Evolutionary conservation across 176 grass and related monocot species (phyloP).

Genomic region (Oryza officinalis): DNA sequence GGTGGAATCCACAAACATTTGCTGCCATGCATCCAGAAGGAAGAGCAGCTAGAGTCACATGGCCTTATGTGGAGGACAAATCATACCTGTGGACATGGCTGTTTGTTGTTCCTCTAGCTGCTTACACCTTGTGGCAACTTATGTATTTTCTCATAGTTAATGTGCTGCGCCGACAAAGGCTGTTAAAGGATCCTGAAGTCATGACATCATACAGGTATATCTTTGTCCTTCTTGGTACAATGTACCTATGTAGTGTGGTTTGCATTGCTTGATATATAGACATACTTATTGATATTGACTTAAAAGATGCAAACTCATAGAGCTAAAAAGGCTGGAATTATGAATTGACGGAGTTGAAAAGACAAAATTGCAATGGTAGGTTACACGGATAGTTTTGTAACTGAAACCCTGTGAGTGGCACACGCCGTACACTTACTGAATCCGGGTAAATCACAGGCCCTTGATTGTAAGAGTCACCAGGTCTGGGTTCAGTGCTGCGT

Average conservation of each 20-base stretch:
- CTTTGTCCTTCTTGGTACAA: constrained; percentile 17
- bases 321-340: neutral
- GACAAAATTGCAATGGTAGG: neutral
- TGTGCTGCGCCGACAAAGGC: constrained; percentile 79
- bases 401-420: neutral
- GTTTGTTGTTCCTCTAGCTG: constrained; percentile 90
- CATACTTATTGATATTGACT: constrained; percentile 10
- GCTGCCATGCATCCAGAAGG: constrained; percentile 98
- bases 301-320: neutral
- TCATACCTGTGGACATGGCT: constrained; percentile 93
- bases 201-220: constrained; percentile 97
- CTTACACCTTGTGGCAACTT: constrained; percentile 94
- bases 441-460: neutral
- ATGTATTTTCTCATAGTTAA: constrained; percentile 89
- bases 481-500: too few relatives aligned
- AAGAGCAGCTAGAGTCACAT: constrained; percentile 74
- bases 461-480: too few relatives aligned
- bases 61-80: constrained; percentile 94
- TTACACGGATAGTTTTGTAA: neutral
- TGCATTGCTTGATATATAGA: constrained; percentile 4
- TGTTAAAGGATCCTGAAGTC: constrained; percentile 90
- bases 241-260: neutral
- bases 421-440: neutral
- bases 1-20: constrained; percentile 97
- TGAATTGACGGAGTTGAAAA: neutral